Base-by-base conservation (phyloP, 2,329 filamentous ascomycete species). In the Fusarium hostae region DNA sequence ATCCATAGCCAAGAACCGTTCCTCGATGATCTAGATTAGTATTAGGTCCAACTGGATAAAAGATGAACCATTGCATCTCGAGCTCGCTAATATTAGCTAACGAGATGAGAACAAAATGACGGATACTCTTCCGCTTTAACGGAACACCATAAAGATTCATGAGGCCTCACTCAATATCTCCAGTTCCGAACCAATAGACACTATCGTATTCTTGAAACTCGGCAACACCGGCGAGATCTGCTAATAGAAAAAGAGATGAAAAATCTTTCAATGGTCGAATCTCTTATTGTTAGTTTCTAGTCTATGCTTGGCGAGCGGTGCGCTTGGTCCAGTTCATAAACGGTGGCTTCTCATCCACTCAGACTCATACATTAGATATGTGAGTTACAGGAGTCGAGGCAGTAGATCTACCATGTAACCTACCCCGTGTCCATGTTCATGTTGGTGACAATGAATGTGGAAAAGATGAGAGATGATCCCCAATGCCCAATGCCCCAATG, bases 331-430 rank as follows among this genome's bases (percentile, higher is more conserved):
- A 35, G 34, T 39, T 43, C 48, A 26, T 4, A 26, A 37, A n/a
- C 26, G n/a, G 35, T 58, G 24, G 26, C 54, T 26, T 32, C 26
- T 54, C 24, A 54, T 59, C 56, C 41, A 44, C 43, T 60, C 16
- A 34, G 35, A 61, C 56, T 51, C 39, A 47, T 47, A 47, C 40
- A 47, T 26, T 63, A 62, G 37, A 52, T 40, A 52, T 30, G 35
- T 40, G 11, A 39, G n/a, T 15, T 24, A 30, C 44, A n/a, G 43
- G 43, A 47, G 37, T 39, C 9, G 32, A 52, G 48, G 13, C 9
- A 48, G 8, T 47, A 48, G 47, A 37, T 43, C 47, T 63, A 28
- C 59, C 62, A 65, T 65, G 62, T 64, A 65, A 60, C 56, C 55
- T 66, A 51, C 63, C 63, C 62, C 62, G 24, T 63, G 59, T 24